Conservation (phyloP, 371 early-diverging fungal genomes). For the Scutellospora calospora region DNA sequence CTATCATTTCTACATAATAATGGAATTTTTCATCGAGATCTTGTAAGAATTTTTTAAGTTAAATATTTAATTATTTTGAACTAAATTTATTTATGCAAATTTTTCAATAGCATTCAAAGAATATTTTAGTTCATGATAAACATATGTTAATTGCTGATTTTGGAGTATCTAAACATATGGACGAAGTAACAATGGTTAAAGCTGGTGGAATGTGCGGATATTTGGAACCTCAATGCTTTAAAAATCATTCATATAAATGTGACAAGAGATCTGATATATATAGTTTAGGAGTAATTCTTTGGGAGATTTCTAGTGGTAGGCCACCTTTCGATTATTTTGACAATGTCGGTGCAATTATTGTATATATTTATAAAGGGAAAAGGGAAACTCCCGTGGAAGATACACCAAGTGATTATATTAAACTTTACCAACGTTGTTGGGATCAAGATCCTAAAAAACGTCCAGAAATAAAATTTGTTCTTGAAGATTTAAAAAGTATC, state of each 20-base stretch:
- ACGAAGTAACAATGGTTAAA: neutral
- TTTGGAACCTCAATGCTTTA: conserved; percentile 2
- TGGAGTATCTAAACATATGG: neutral
- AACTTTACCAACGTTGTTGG: neutral
- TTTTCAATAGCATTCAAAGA: neutral
- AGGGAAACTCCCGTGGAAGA: neutral
- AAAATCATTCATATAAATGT: neutral
- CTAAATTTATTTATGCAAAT: no score
- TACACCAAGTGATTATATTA: neutral
- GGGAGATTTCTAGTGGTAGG: conserved; percentile 20
- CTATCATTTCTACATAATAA: no score
- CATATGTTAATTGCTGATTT: neutral
- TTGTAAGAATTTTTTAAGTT: no score
- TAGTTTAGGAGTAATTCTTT: conserved; percentile 1
- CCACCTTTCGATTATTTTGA: neutral
- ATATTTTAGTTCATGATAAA: neutral
- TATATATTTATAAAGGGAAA: neutral
- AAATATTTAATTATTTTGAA: no score
- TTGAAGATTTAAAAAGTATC: neutral
- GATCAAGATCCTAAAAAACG: neutral
- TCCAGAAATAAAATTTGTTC: neutral
- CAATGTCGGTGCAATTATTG: neutral
- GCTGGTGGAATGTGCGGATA: neutral
- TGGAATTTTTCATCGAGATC: no score
- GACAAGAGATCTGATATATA: conserved; percentile 23